Conservation (phyloP, 2,329 filamentous ascomycete genomes). For the Monilinia aucupariae region DNA sequence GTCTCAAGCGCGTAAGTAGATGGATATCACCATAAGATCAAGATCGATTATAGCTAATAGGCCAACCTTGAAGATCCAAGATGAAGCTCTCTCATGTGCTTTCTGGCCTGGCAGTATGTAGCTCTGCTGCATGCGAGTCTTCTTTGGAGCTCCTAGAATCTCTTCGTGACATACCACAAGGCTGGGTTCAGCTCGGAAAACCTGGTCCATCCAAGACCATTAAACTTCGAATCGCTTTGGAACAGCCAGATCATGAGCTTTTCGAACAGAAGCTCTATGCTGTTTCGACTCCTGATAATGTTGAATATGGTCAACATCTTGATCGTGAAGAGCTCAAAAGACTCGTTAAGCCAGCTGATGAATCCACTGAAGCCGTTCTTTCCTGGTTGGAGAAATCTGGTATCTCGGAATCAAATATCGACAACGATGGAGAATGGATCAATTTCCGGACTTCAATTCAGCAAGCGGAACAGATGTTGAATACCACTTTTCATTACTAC, state of each 20-base stretch:
- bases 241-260: constrained; percentile 41
- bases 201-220: constrained; percentile 22
- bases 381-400: constrained; percentile 51
- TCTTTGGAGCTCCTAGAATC: constrained; percentile 26
- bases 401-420: constrained; percentile 42
- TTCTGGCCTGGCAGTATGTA: constrained; percentile 8
- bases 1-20: constrained; percentile 4
- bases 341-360: constrained; percentile 46
- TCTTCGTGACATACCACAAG: constrained; percentile 23
- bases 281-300: constrained; percentile 43
- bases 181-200: constrained; percentile 25
- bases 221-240: constrained; percentile 32
- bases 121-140: constrained; percentile 14
- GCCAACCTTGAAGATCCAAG: not conserved
- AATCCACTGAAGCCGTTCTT: constrained; percentile 47
- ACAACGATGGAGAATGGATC: constrained; percentile 50
- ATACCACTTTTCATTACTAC: constrained; percentile 37
- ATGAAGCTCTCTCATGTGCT: constrained; percentile 13
- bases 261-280: constrained; percentile 41
- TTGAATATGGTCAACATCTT: constrained; percentile 50
- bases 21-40: not conserved
- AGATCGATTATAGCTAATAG: not conserved
- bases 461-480: constrained; percentile 31
- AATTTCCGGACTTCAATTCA: constrained; percentile 30
- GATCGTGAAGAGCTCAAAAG: constrained; percentile 46